A percentile compares a stretch with the other conserved stretches of the same genome.
phyloP scores from a whole-genome alignment of 768 basidiomycete genomes.

The Agrocybe pediades region DNA sequence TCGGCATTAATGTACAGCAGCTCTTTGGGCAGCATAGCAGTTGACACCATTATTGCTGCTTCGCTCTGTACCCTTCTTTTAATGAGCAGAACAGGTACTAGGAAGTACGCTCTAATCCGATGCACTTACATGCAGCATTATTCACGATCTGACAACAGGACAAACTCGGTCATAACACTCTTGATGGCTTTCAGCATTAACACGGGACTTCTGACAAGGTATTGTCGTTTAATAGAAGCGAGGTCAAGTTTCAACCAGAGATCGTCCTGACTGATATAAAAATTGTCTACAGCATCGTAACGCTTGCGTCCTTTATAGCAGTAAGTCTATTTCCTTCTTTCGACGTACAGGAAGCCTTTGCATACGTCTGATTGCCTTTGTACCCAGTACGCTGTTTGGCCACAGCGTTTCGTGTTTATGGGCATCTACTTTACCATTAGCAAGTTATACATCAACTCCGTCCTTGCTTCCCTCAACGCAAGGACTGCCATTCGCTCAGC shows the following conservation, averaged over 20 bases:
- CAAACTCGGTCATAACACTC: constrained; percentile 12
- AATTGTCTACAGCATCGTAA: constrained; percentile 6
- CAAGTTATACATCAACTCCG: constrained; percentile 8
- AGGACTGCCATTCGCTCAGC: not conserved
- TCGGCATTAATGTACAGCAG: constrained; percentile 15
- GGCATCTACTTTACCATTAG: constrained; percentile 12
- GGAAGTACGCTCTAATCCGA: constrained; percentile 1
- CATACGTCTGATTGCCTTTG: not conserved
- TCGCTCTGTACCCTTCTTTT: constrained; percentile 16
- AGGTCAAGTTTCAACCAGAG: not conserved
- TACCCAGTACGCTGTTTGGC: constrained; percentile 19
- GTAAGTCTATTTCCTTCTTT: not conserved
- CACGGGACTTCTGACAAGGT: constrained; percentile 20
- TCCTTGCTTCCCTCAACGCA: constrained; percentile 4
- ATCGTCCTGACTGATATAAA: not conserved
- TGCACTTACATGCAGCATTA: not conserved
- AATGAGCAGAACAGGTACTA: constrained; percentile 17
- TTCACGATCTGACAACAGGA: constrained; percentile 4
- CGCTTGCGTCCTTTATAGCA: constrained; percentile 18
- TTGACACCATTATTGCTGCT: constrained; percentile 15
- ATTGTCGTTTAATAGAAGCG: too few relatives aligned
- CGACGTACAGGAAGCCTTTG: not conserved
- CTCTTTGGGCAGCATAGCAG: constrained; percentile 10
- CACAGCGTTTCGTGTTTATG: constrained; percentile 18
- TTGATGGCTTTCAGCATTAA: constrained; percentile 20